Evolutionary conservation across 305 asterid genomes (phyloP), one percentile per base, ranked within the genome.

Genomic region (Plantago coronopus): DNA sequence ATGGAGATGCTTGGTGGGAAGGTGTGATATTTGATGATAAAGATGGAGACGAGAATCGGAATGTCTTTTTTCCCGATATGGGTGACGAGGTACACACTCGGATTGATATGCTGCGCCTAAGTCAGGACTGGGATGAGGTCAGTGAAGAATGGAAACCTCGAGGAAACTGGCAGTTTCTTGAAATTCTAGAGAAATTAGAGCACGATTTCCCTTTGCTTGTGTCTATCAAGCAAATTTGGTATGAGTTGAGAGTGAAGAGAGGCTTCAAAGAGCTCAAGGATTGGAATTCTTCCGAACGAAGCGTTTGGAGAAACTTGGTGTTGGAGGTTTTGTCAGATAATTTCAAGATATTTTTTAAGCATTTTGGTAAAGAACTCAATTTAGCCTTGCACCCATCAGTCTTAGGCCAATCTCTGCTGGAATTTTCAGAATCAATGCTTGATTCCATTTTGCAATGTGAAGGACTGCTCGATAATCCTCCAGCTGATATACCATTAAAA

Each of bases 1-100:
- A 73, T 22, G 58, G 62, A 59, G 93, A 83, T 59, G 95, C 95
- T 5, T 94, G 97, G 97, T 89, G 97, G 97, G 99, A 94, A 74
- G 99, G 97, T 48, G 97, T 89, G 60, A 47, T 94, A 27, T 75
- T 87, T 72, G 96, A 94, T 73, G 79, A 66, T 0, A 77, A 74
- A 48, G 86, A 85, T 48, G 86, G 86, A 42, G 62, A 68, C 9
- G 69, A 72, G 50, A 65, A 61, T 25, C 59, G 97, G 47, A 83
- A 67, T 44, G 70, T 94, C 60, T 94, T 85, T 79, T 89, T 94
- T 57, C 99, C 97, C 0, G 99, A 87, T 22, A 48, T 81, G 85
- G 97, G 99, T 10, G 95, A 89, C 58, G 97, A 89, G 71, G 62
- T 81, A 79, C 81, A 51, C 27, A 81, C 61, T 42, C 56, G 18